A percentile compares a stretch with the other conserved stretches of the same genome.
phyloP scores from a whole-genome alignment of 805 yeast genomes.

The Diddensiella caesifluorescens region DNA sequence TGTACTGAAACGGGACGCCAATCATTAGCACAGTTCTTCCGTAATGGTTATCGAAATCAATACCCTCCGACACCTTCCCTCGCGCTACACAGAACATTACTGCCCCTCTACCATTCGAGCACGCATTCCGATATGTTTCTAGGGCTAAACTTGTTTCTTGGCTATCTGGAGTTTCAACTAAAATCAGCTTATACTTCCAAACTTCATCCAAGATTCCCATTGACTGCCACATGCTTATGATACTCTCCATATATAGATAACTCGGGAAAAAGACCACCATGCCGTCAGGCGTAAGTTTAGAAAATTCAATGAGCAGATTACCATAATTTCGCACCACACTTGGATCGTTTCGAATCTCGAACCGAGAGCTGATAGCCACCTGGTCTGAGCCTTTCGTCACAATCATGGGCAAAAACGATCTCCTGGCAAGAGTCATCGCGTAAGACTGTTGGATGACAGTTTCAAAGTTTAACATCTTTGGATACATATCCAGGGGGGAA shows the following conservation, averaged over 20 bases:
- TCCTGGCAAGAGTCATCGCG: conserved; percentile 88
- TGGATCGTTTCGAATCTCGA: conserved; percentile 96
- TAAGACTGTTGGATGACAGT: conserved; percentile 93
- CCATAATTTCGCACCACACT: conserved; percentile 97
- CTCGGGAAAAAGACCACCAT: conserved; percentile 97
- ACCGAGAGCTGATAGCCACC: conserved; percentile 92
- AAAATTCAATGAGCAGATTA: conserved; percentile 80
- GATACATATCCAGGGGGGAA: conserved; percentile 98
- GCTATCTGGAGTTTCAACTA: conserved; percentile 98
- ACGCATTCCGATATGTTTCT: conserved; percentile 93
- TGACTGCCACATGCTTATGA: conserved; percentile 97
- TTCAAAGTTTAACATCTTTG: conserved; percentile 89
- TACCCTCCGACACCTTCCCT: conserved; percentile 98
- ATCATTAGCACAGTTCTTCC: conserved; percentile 98
- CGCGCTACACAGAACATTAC: conserved; percentile 94
- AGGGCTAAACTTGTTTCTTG: conserved; percentile 95
- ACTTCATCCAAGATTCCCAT: conserved; percentile 98
- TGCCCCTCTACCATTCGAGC: conserved; percentile 97
- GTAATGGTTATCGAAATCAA: conserved; percentile 97
- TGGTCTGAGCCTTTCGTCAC: conserved; percentile 98
- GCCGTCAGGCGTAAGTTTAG: conserved; percentile 97
- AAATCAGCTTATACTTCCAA: conserved; percentile 91
- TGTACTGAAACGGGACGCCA: conserved; percentile 98
- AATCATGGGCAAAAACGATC: conserved; percentile 91
- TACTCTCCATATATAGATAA: conserved; percentile 95